A percentile compares a stretch with the other conserved stretches of the same genome.
phyloP scores from a whole-genome alignment of 2,329 filamentous ascomycete species.

The Penicillium sp. region DNA sequence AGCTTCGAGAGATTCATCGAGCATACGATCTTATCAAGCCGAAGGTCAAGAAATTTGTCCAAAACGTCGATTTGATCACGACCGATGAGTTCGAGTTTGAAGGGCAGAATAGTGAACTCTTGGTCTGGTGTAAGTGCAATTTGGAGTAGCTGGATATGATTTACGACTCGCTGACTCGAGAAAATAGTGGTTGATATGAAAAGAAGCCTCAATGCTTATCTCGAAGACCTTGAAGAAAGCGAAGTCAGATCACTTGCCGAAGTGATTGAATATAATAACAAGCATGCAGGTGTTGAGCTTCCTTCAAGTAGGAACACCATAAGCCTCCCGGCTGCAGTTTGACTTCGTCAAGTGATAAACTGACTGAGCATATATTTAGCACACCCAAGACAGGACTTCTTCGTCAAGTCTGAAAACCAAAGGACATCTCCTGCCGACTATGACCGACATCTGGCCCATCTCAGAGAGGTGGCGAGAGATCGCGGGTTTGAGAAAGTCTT shows the following conservation, averaged over 20 bases:
- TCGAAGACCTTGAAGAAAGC: conserved; percentile 14
- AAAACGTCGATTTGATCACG: conserved; percentile 12
- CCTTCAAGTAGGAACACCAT: conserved; percentile 9
- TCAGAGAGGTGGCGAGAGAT: conserved; percentile 11
- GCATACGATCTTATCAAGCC: conserved; percentile 13
- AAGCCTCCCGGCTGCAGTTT: too few species aligned
- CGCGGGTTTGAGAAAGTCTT: conserved; percentile 12
- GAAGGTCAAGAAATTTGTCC: conserved; percentile 8
- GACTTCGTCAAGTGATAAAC: too few species aligned
- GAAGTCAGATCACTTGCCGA: conserved; percentile 13
- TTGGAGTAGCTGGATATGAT: too few species aligned
- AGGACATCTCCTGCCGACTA: conserved; percentile 10
- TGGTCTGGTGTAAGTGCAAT: conserved; percentile 10
- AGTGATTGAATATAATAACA: conserved; percentile 16
- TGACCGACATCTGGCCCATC: conserved; percentile 8
- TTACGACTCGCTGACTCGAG: not conserved
- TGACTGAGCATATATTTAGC: not conserved
- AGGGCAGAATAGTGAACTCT: conserved; percentile 7
- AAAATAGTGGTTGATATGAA: conserved; percentile 11
- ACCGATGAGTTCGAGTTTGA: conserved; percentile 8
- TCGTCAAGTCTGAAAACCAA: conserved; percentile 6
- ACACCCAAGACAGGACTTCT: conserved; percentile 13
- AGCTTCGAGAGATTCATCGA: conserved; percentile 6
- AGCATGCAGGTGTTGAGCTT: conserved; percentile 16
- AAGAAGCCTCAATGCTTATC: conserved; percentile 11